Conservation (phyloP, 108 stramenopile species). For the Cyclotella baltica region DNA sequence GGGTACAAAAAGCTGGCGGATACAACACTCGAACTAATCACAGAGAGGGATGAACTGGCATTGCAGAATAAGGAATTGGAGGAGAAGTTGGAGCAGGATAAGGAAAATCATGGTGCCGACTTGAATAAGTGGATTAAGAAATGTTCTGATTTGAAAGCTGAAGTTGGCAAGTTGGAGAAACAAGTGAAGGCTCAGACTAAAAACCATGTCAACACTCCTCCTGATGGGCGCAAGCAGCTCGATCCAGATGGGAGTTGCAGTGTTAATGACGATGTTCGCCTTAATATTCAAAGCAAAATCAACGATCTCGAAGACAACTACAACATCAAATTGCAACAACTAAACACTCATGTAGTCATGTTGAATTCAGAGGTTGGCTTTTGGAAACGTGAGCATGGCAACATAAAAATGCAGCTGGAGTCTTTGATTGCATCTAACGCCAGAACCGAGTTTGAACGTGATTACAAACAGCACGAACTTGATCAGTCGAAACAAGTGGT, state of each 20-base stretch:
- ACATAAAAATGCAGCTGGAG: background rate
- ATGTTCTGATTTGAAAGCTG: background rate
- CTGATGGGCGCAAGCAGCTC: background rate
- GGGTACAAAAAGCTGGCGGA: too few relatives aligned
- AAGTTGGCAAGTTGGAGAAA: background rate
- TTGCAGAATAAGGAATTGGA: background rate
- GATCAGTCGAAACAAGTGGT: background rate
- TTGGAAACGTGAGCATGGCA: background rate
- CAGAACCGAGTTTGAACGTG: background rate
- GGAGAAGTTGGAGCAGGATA: background rate
- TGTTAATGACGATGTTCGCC: background rate
- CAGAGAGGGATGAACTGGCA: background rate
- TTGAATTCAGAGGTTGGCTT: constrained; percentile 4
- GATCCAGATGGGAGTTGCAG: background rate
- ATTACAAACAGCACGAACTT: too few relatives aligned
- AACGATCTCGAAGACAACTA: background rate
- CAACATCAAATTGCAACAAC: constrained; percentile 1
- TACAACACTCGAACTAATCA: too few relatives aligned
- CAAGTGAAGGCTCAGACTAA: background rate
- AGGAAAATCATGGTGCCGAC: background rate
- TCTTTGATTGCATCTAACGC: background rate
- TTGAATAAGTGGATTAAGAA: background rate
- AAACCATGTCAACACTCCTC: background rate
- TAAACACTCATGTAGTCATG: background rate
- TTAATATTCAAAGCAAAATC: too few relatives aligned